These are phyloP conservation scores for Verbena officinalis DNA, from an alignment of 257 asterid genomes.

Conservation along the genomic window DNA sequence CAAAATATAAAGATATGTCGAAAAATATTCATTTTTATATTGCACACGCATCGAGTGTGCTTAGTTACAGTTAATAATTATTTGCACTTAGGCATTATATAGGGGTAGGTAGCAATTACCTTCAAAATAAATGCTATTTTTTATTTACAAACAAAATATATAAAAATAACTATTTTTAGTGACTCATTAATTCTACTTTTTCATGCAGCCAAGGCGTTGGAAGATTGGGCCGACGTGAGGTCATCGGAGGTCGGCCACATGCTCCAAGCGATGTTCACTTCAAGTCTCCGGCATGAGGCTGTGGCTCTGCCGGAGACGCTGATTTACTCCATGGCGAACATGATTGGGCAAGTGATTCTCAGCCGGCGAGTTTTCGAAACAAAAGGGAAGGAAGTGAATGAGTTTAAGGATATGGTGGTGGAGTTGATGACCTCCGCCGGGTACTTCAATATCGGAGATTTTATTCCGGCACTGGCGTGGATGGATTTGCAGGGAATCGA, in stretches of 20 bases:
- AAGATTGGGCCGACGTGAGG: slow-evolving; percentile 41
- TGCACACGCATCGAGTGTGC: too few relatives aligned
- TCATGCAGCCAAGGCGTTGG: too few relatives aligned
- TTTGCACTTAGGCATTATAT: too few relatives aligned
- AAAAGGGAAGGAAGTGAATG: slow-evolving; percentile 40
- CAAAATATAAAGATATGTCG: too few relatives aligned
- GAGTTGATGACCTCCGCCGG: slow-evolving; percentile 55
- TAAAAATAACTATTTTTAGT: too few relatives aligned
- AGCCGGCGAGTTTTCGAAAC: slow-evolving; percentile 44
- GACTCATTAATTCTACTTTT: too few relatives aligned
- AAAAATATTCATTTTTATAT: too few relatives aligned
- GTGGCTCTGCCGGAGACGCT: slow-evolving; percentile 47
- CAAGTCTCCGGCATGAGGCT: slow-evolving; percentile 23
- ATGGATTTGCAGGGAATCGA: slow-evolving; percentile 59
- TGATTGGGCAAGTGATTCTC: slow-evolving; percentile 53
- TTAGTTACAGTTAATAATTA: too few relatives aligned
- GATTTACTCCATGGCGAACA: slow-evolving; percentile 49
- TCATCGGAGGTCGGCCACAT: slow-evolving; percentile 41
- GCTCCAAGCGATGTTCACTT: slow-evolving; percentile 40
- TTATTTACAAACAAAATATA: too few relatives aligned
- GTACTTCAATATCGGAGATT: slow-evolving; percentile 52
- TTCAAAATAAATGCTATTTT: too few relatives aligned
- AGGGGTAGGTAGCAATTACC: too few relatives aligned
- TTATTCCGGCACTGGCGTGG: slow-evolving; percentile 50
- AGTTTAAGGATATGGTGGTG: slow-evolving; percentile 63